Evolutionary conservation across 192 early-diverging fungal species (phyloP).

Genomic region (Phlyctochytrium bullatum): DNA sequence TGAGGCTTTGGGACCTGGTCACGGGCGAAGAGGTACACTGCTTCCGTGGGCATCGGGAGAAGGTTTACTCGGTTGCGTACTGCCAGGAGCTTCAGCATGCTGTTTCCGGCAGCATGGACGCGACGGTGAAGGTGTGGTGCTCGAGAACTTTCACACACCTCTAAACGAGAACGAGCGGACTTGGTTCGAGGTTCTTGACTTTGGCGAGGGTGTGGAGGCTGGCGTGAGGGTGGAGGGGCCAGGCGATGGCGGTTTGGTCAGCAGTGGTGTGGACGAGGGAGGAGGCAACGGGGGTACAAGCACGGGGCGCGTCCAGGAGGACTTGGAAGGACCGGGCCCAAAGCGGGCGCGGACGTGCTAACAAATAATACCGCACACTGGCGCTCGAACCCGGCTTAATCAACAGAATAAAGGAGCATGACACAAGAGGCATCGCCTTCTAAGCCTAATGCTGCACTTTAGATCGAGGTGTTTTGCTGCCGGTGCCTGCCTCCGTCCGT

Average conservation of each 20-base stretch:
- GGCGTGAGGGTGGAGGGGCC: constrained; percentile 29
- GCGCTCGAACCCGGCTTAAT: background rate
- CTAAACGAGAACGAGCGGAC: constrained; percentile 58
- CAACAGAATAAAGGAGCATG: background rate
- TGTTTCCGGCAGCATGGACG: constrained; percentile 93
- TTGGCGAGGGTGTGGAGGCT: constrained; percentile 63
- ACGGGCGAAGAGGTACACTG: constrained; percentile 69
- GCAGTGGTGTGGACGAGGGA: constrained; percentile 24
- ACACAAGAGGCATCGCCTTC: background rate
- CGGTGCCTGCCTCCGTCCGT: too few species aligned
- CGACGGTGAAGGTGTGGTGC: constrained; percentile 90
- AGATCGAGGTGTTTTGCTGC: too few species aligned
- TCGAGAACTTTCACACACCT: constrained; percentile 76
- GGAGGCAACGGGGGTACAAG: constrained; percentile 26
- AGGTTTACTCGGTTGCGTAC: constrained; percentile 94
- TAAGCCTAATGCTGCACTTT: too few species aligned
- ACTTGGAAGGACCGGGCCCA: constrained; percentile 4
- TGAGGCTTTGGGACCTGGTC: constrained; percentile 87
- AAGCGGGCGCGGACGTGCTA: background rate
- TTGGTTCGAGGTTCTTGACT: constrained; percentile 84
- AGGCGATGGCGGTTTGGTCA: constrained; percentile 31
- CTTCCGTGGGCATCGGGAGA: constrained; percentile 84
- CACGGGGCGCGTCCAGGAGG: constrained; percentile 1
- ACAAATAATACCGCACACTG: background rate
- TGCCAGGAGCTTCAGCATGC: constrained; percentile 77